Evolutionary conservation across 2,329 filamentous ascomycete genomes (phyloP), one percentile per base, ranked within the genome.

Genomic region (Lachnellula hyalina): DNA sequence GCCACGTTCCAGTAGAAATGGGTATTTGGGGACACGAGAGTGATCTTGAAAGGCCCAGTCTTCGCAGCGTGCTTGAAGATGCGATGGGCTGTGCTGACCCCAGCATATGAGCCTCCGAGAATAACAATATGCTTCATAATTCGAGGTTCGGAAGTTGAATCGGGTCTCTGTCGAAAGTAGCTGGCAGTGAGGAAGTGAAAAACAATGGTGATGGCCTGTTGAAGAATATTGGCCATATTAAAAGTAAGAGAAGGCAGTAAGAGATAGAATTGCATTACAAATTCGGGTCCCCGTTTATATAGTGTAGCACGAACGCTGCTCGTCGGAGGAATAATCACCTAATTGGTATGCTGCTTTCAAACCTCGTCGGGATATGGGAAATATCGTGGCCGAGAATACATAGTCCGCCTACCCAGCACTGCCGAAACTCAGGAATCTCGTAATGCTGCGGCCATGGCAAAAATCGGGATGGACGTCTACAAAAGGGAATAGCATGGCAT

Each of bases 1-100:
- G 77, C 77, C n/a, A 79, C 63, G 32, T 70, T 74, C 76, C 76
- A 81, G 69, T 74, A 77, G 59, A 80, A 71, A 55, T 80, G 70
- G 12, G 74, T 74, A 49, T 73, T 76, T 2, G 77, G 78, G 54
- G 78, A 76, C 61, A 86, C 73, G n/a, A 83, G 70, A 51, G 76
- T 75, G 45, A 85, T 68, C 54, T 79, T 79, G 65, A 81, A 73
- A n/a, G 53, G 71, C 4, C 57, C 55, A 19, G 53, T 59, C 4
- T 52, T 52, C 52, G 55, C 17, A 25, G 25, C 25, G 48, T 66
- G 57, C 45, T 70, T 70, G 40, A 70, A 51, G 42, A 71, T 57
- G 19, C 62, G 59, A 56, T 71, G 69, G 17, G 68, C 61, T 2
- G 63, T 57, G 34, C 57, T 59, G 38, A 71, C 59, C 8, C 67